Evolutionary conservation across 164 flowering plant species (phyloP), one percentile per base, ranked within the genome.

Genomic region (Akebia trifoliata): DNA sequence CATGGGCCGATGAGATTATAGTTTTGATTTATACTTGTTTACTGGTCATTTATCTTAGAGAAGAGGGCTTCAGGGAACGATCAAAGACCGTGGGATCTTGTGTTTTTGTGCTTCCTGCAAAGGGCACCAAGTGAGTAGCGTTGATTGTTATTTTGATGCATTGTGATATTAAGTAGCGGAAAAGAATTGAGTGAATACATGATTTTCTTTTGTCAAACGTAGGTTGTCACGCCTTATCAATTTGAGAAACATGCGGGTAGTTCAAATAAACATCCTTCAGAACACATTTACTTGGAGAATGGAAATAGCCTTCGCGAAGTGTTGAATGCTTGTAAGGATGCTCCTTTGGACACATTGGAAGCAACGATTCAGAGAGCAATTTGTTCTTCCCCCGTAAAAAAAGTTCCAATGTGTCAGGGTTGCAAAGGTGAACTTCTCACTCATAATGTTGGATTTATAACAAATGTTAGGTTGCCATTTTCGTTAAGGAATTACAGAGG

Each of bases 181-280:
- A 36, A 34, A 17, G 40, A 3, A 37, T 20, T 45, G 29, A 18
- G 34, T 39, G 28, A 10, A 5, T 24, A 24, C 6, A 12, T 50
- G 25, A 40, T 24, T 64, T 50, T 10, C 47, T 32, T 26, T 28
- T 44, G 21, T 49, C n/a, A 6, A 31, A 32, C 54, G 32, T 69
- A 92, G 98, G 77, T 84, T 58, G 69, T 92, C 25, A 59, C 79
- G 0, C 85, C 91, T 49, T 60, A 54, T 20, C 60, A 69, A 34
- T 92, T 82, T 73, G 91, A 89, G 69, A 47, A 62, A 50, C 98
- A 92, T 75, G 98, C 96, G 7, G 79, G 83, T 39, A 82, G 95
- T 69, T 31, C 60, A 47, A 82, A 85, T 61, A 86, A 85, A 56
- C 80, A 81, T 50, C 81, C 96, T 6, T 61, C 85, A 4, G 86